Evolutionary conservation across 139 green algal species (phyloP).

Genomic region (Zygnema circumcarinatum): DNA sequence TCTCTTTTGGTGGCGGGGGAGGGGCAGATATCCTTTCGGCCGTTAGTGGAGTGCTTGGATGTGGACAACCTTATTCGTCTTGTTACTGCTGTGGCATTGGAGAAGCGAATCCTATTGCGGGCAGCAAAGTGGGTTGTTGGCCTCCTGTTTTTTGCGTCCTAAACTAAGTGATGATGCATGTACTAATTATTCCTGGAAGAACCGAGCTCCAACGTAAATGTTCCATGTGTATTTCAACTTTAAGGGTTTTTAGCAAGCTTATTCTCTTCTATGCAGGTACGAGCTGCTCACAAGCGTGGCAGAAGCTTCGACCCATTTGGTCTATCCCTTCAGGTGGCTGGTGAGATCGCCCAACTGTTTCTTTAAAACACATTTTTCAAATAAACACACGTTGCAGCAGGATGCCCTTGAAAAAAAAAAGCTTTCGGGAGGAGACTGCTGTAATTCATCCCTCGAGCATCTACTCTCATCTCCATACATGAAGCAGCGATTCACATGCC

Average conservation of each 20-base stretch:
- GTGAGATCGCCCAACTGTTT: too few species aligned
- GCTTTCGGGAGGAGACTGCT: too few species aligned
- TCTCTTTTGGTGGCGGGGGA: not conserved
- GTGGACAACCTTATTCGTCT: slow-evolving; percentile 55
- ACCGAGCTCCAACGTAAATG: slow-evolving; percentile 25
- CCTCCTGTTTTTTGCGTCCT: not conserved
- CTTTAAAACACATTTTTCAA: too few species aligned
- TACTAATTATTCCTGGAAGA: not conserved
- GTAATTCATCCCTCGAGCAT: too few species aligned
- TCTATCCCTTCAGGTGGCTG: slow-evolving; percentile 57
- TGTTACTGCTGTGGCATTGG: slow-evolving; percentile 50
- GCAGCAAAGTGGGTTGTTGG: slow-evolving; percentile 24
- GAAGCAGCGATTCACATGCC: too few species aligned
- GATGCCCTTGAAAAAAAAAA: too few species aligned
- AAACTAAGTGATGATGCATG: not conserved
- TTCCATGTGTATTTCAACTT: too few species aligned
- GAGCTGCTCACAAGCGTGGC: slow-evolving; percentile 54
- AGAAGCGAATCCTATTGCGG: slow-evolving; percentile 48
- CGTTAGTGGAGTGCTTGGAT: slow-evolving; percentile 49
- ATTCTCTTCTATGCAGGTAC: slow-evolving; percentile 32
- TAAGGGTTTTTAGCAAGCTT: too few species aligned
- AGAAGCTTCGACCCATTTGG: slow-evolving; percentile 34
- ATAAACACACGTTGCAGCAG: too few species aligned
- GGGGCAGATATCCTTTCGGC: slow-evolving; percentile 53
- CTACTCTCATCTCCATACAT: too few species aligned